phyloP scores from a whole-genome alignment of 1,284 basidiomycete species.

The Ustilago vetiveriae region DNA sequence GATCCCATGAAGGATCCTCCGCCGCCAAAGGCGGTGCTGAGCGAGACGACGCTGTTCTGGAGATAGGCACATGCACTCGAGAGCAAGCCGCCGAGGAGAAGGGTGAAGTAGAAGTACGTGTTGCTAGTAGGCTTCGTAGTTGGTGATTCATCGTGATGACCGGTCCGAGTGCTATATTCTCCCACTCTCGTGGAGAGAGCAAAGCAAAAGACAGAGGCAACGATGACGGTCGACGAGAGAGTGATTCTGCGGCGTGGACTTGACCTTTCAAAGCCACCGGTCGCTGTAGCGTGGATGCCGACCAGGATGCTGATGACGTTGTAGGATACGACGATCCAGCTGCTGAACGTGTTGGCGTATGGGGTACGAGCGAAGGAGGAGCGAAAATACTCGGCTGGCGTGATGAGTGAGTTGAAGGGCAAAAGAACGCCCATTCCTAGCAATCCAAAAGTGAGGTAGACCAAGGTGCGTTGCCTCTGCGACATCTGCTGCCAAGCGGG shows the following conservation, averaged over 20 bases:
- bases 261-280: slow-evolving; percentile 44
- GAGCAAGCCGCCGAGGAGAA: slow-evolving; percentile 39
- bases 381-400: slow-evolving; percentile 61
- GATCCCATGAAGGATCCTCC: slow-evolving; percentile 52
- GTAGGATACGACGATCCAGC: slow-evolving; percentile 58
- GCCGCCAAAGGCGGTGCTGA: slow-evolving; percentile 55
- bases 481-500: slow-evolving; percentile 43
- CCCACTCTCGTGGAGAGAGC: slow-evolving; percentile 37
- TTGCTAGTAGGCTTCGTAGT: slow-evolving; percentile 7
- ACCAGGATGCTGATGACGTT: slow-evolving; percentile 57
- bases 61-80: slow-evolving; percentile 56
- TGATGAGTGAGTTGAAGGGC: slow-evolving; percentile 61
- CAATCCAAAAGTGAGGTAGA: slow-evolving; percentile 48
- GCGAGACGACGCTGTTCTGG: slow-evolving; percentile 60
- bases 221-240: slow-evolving; percentile 29
- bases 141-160: neutral
- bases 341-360: slow-evolving; percentile 52
- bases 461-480: slow-evolving; percentile 14
- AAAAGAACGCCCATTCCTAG: slow-evolving; percentile 46
- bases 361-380: slow-evolving; percentile 41
- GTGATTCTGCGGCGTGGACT: slow-evolving; percentile 40
- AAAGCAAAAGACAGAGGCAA: slow-evolving; percentile 34
- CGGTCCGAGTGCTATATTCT: neutral
- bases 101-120: slow-evolving; percentile 43
- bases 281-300: slow-evolving; percentile 50